phyloP scores from a whole-genome alignment of 2,329 filamentous ascomycete species.

The Niveomyces coronatus region DNA sequence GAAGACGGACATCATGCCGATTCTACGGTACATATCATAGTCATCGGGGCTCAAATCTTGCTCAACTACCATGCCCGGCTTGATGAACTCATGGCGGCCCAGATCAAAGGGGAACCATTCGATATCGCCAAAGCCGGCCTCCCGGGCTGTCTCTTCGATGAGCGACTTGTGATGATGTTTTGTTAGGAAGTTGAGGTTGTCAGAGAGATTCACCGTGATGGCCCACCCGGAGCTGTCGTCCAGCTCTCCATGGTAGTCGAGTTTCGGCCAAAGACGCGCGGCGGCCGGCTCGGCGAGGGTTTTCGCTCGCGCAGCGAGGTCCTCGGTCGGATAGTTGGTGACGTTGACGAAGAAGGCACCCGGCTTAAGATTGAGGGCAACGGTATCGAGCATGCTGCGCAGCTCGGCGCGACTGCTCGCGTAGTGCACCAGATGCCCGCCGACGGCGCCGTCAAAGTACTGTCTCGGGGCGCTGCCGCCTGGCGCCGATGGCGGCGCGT shows the following conservation, averaged over 20 bases:
- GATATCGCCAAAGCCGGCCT: background rate
- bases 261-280: background rate
- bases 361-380: conserved; percentile 6
- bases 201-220: background rate
- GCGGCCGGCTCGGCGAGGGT: background rate
- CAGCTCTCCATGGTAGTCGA: conserved; percentile 1
- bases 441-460: conserved; percentile 6
- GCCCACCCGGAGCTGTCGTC: conserved; percentile 5
- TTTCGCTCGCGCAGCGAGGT: background rate
- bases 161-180: conserved; percentile 3
- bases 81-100: background rate
- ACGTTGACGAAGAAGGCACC: conserved; percentile 8
- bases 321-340: background rate
- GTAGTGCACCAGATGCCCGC: conserved; percentile 7
- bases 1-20: conserved; percentile 1
- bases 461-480: background rate
- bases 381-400: conserved; percentile 4
- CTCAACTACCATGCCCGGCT: background rate
- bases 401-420: conserved; percentile 1
- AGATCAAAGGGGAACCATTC: conserved; percentile 1
- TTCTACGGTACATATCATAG: background rate
- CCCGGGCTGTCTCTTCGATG: background rate
- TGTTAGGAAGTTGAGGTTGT: background rate
- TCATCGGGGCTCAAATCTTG: background rate
- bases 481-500: too few relatives aligned